These are phyloP conservation scores for Boeremia lycopersici DNA, from an alignment of 2,329 filamentous ascomycete genomes.

Conservation along the genomic window DNA sequence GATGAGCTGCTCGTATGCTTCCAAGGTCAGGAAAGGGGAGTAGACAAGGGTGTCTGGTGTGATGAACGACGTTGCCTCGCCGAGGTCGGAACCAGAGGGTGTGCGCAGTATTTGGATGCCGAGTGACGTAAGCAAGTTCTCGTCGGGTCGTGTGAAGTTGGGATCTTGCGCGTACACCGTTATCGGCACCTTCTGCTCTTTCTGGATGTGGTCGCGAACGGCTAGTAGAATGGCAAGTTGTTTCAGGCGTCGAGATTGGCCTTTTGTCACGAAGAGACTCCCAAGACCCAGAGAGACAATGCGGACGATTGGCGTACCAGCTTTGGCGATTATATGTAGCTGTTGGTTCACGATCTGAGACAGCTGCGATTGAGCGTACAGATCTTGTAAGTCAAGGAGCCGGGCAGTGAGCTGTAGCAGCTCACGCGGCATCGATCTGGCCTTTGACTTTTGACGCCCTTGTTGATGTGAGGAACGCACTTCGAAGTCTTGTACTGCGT, in stretches of 20 bases:
- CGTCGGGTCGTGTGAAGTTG: slow-evolving; percentile 35
- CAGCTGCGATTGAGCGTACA: slow-evolving; percentile 20
- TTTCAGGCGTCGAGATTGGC: slow-evolving; percentile 34
- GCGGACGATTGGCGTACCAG: slow-evolving; percentile 14
- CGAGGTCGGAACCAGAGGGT: slow-evolving; percentile 30
- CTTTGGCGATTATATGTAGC: slow-evolving; percentile 6
- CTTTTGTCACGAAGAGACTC: slow-evolving; percentile 20
- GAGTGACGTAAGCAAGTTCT: slow-evolving; percentile 29
- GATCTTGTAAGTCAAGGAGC: slow-evolving; percentile 12
- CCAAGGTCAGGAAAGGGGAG: slow-evolving; percentile 35
- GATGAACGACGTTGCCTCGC: slow-evolving; percentile 31
- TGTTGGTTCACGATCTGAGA: slow-evolving; percentile 17
- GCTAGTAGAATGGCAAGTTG: slow-evolving; percentile 37
- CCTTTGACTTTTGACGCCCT: slow-evolving; percentile 4
- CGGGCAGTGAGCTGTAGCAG: slow-evolving; percentile 7
- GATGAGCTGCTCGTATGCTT: slow-evolving; percentile 27
- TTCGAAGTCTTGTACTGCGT: not conserved
- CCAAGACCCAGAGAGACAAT: slow-evolving; percentile 33
- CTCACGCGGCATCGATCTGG: slow-evolving; percentile 14
- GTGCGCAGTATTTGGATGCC: slow-evolving; percentile 31
- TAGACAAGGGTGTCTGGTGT: slow-evolving; percentile 33
- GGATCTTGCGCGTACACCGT: slow-evolving; percentile 41
- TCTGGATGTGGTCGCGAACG: slow-evolving; percentile 20
- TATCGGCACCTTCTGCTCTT: slow-evolving; percentile 2
- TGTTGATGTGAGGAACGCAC: not conserved